These are phyloP conservation scores for Hamigera avellanea DNA, from an alignment of 495 filamentous ascomycete species.

Conservation along the genomic window DNA sequence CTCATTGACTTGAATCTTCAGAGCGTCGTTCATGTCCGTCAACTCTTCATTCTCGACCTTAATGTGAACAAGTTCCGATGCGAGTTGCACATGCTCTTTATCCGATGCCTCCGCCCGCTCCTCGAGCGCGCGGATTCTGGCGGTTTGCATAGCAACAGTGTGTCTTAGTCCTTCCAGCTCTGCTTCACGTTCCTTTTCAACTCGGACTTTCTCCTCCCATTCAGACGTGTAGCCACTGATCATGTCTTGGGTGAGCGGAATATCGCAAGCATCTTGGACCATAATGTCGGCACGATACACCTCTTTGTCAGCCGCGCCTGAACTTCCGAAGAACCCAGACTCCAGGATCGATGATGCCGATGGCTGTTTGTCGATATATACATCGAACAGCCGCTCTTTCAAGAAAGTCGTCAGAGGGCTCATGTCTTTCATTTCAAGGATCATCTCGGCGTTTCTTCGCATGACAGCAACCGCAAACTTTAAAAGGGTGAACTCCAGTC, in stretches of 20 bases:
- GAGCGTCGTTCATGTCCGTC: slow-evolving; percentile 73
- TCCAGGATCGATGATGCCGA: slow-evolving; percentile 81
- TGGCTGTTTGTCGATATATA: slow-evolving; percentile 88
- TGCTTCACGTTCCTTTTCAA: slow-evolving; percentile 67
- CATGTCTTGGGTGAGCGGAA: slow-evolving; percentile 70
- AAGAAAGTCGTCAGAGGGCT: slow-evolving; percentile 71
- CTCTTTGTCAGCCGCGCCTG: slow-evolving; percentile 82
- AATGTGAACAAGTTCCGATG: slow-evolving; percentile 76
- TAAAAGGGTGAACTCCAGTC: slow-evolving; percentile 76
- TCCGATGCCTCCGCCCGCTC: slow-evolving; percentile 83
- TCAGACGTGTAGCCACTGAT: slow-evolving; percentile 72
- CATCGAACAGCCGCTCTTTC: slow-evolving; percentile 89
- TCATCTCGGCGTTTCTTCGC: slow-evolving; percentile 71
- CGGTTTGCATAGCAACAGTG: slow-evolving; percentile 48
- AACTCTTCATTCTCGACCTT: slow-evolving; percentile 92
- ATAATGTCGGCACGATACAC: slow-evolving; percentile 89
- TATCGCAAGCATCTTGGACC: slow-evolving; percentile 86
- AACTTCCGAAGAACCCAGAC: slow-evolving; percentile 93
- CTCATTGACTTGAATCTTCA: slow-evolving; percentile 72
- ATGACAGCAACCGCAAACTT: slow-evolving; percentile 92
- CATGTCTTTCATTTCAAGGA: slow-evolving; percentile 91
- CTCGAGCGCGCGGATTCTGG: slow-evolving; percentile 70
- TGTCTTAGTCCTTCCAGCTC: slow-evolving; percentile 68
- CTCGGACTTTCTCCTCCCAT: slow-evolving; percentile 78
- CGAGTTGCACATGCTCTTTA: slow-evolving; percentile 83